Percentiles rank a stretch among this genome's conserved stretches.
Evolutionary conservation across 2,329 filamentous ascomycete species (phyloP).

Genomic region (Cucurbitaria berberidis): DNA sequence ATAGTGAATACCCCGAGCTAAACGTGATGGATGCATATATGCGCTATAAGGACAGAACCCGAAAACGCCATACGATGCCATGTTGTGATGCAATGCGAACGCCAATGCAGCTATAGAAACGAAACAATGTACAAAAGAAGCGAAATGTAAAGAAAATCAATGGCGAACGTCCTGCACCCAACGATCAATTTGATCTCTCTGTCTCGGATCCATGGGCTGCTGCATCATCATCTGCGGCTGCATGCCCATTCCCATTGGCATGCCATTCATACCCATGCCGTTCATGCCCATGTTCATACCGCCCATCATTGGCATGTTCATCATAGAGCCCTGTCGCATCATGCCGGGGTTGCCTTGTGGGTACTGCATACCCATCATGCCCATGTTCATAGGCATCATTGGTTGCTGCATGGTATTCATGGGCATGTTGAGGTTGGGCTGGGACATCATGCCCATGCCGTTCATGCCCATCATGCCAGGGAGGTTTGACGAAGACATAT

Average conservation of each 20-base stretch:
- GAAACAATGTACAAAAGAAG: not conserved
- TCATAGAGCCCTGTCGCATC: conserved; percentile 8
- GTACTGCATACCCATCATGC: conserved; percentile 5
- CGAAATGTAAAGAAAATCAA: conserved; percentile 8
- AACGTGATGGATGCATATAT: no score
- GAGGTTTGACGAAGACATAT: not conserved
- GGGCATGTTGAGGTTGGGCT: conserved; percentile 13
- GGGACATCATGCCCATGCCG: conserved; percentile 21
- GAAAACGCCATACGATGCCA: no score
- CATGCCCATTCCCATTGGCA: conserved; percentile 18
- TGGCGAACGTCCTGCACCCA: conserved; percentile 59
- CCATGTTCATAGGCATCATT: conserved; percentile 13
- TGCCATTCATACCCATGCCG: not conserved
- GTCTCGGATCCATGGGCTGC: conserved; percentile 53
- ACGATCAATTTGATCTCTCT: conserved; percentile 64
- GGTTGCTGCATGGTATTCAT: conserved; percentile 20
- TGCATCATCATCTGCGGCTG: conserved; percentile 31
- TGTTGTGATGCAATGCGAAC: not conserved
- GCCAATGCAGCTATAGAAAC: not conserved
- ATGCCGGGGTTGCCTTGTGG: not conserved
- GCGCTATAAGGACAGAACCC: no score
- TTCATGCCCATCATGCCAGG: conserved; percentile 29
- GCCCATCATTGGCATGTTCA: conserved; percentile 10
- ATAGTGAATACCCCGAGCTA: no score
- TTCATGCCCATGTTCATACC: conserved; percentile 23